Percentiles rank a stretch among this genome's conserved stretches.
These are phyloP conservation scores for Erythrobasidium yunnanense DNA, from an alignment of 768 basidiomycete genomes.

Conservation along the genomic window DNA sequence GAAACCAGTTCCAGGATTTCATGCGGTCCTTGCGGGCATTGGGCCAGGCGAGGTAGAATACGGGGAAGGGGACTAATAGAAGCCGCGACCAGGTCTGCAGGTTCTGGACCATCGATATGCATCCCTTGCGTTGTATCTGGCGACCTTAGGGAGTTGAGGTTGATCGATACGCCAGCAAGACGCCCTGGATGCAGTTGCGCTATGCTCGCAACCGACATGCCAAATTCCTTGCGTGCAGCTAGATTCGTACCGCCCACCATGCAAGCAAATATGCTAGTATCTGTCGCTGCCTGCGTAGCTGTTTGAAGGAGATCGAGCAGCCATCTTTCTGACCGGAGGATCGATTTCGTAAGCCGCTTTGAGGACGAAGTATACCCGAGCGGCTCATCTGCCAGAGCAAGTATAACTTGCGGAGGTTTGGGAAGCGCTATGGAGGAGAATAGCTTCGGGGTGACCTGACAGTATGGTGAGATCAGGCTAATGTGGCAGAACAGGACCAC, in stretches of 20 bases:
- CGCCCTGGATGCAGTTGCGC: conserved; percentile 56
- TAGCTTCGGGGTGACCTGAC: conserved; percentile 17
- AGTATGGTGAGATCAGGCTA: background rate
- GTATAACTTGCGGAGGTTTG: conserved; percentile 29
- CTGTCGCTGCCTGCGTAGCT: background rate
- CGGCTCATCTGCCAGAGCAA: conserved; percentile 31
- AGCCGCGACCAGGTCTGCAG: conserved; percentile 48
- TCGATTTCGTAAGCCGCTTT: conserved; percentile 28
- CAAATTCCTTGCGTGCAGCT: conserved; percentile 56
- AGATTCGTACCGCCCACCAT: conserved; percentile 55
- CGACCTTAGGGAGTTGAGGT: conserved; percentile 50
- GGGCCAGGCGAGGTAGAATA: conserved; percentile 56
- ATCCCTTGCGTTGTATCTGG: conserved; percentile 29
- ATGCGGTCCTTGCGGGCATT: conserved; percentile 53
- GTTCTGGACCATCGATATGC: conserved; percentile 9
- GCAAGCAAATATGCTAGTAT: conserved; percentile 52
- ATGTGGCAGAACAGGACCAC: too few relatives aligned
- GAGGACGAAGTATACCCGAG: background rate
- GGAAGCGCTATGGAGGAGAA: conserved; percentile 13
- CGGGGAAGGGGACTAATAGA: conserved; percentile 53
- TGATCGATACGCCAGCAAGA: conserved; percentile 59
- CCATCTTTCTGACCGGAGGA: conserved; percentile 28
- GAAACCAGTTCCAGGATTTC: conserved; percentile 60
- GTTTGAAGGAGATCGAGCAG: background rate
- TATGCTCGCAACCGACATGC: conserved; percentile 49